Base-by-base conservation (phyloP, 73 alveolate genomes). In the Paramecium pentaurelia region DNA sequence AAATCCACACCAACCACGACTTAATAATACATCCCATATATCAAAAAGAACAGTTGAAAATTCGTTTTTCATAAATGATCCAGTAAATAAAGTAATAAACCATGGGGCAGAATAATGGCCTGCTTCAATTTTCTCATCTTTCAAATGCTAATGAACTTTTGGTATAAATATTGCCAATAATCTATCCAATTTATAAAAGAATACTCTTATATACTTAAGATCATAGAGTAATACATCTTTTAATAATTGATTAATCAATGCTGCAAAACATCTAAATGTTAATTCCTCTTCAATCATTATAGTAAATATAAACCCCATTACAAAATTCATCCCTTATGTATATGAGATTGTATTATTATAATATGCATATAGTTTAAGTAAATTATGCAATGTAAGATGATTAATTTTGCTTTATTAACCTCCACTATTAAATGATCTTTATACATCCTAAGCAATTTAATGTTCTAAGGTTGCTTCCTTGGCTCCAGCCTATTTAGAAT, bases 281-380 rank as follows among this genome's bases (percentile, higher is more conserved):
- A 86, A 92, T 73, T 94, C 97, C 73, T 97, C 99, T 77, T 95
- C 96, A 71, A 92, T 95, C 60, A 97, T 93, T 58, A 94, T 90
- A 83, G 94, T 86, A 86, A 80, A 95, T 51, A 97, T 86, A 86
- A 97, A 97, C 0, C 98, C 99, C 42, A 96, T 98, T 11, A 97
- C 95, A 92, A 97, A 97, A 93, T 97, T 97, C 99, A 97, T 97
- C 68, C 99, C 99, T 96, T 97, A 95, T 47, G 98, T 96, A 91
- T 97, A 97, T 45, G 96, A 97, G 16, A 97, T 93, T 80, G 96
- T 97, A 40, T 98, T 97, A 84, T 96, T 96, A 54, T 93, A 95
- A 94, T 94, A 94, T 4, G 99, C 99, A 45, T 93, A 94, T 10
- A 97, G 88, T 12, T 92, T 87, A 58, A 97, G 93, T 32, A 97